These are phyloP conservation scores for Antitrichia curtipendula DNA, from an alignment of 225 moss, liverwort and hornwort genomes.

Conservation along the genomic window DNA sequence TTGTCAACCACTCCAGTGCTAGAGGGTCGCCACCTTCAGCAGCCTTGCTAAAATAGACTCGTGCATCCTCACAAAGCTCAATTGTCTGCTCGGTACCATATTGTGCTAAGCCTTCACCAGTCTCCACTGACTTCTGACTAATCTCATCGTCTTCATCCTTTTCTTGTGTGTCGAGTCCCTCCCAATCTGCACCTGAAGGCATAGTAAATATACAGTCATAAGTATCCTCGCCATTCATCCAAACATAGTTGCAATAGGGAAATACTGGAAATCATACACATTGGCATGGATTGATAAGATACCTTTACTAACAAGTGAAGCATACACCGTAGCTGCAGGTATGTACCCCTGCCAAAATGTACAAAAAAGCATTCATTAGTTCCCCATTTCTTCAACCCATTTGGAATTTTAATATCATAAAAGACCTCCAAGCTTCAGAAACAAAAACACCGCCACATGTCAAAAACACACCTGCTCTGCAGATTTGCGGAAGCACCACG, in stretches of 20 bases:
- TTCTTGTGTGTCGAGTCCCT: background rate
- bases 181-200: slow-evolving; percentile 32
- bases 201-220: background rate
- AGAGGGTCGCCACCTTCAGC: slow-evolving; percentile 72
- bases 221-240: background rate
- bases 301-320: slow-evolving; percentile 69
- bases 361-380: background rate
- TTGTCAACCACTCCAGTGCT: slow-evolving; percentile 69
- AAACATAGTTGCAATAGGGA: background rate
- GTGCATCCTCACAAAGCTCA: slow-evolving; percentile 23
- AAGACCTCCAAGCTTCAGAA: background rate
- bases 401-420: background rate
- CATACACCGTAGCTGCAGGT: slow-evolving; percentile 80
- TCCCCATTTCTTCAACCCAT: background rate
- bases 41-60: slow-evolving; percentile 49
- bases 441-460: background rate
- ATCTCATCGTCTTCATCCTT: background rate
- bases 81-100: background rate
- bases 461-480: slow-evolving; percentile 60
- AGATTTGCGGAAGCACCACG: slow-evolving; percentile 89
- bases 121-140: background rate
- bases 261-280: background rate
- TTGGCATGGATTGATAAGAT: background rate
- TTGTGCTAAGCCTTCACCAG: background rate
- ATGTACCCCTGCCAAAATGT: slow-evolving; percentile 42